Base-by-base conservation (phyloP, 148 eudicot genomes). In the Dianthus caryophyllus region DNA sequence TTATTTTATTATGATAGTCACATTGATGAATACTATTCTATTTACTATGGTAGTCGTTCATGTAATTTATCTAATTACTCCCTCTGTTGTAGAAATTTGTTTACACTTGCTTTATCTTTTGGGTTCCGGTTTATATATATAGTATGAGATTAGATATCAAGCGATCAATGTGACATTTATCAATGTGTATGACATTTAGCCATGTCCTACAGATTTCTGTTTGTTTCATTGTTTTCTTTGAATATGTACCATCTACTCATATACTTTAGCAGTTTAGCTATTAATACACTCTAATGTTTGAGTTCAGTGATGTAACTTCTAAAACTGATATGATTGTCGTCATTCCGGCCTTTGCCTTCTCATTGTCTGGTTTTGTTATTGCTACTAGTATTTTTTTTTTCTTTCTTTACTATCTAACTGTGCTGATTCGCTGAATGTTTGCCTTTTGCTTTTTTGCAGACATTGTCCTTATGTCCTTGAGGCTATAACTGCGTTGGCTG, bases 401-500 rank as follows among this genome's bases (percentile, higher is more conserved):
- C 29, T 58, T 39, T 26, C 2, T 41, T 29, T n/a, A n/a, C 20
- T 70, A 49, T 25, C 12, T 22, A 38, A 25, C n/a, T n/a, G n/a
- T n/a, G n/a, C n/a, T 9, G 47, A 10, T 17, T 47, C n/a, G n/a
- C n/a, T 9, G 41, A 54, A 12, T 24, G 39, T 52, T 57, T 21
- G n/a, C 51, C 30, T n/a, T 58, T 7, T 60, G 43, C 51, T 36
- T 64, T 71, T 57, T 74, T 46, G 68, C 83, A 93, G 98, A 72
- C 82, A 84, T 65, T 93, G 88, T 61, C 97, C 96, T 49, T 93
- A 80, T 66, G 71, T 84, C 46, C 71, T 93, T 71, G 98, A 93
- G 81, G 98, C 96, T 63, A 82, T 93, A 76, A 76, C 76, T 63
- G 91, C 98, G 33, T 83, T 93, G 82, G 95, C 98, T 73, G 97